Evolutionary conservation across 176 grass and related monocot genomes (phyloP), one percentile per base, ranked within the genome.

Genomic region (Zizania latifolia): DNA sequence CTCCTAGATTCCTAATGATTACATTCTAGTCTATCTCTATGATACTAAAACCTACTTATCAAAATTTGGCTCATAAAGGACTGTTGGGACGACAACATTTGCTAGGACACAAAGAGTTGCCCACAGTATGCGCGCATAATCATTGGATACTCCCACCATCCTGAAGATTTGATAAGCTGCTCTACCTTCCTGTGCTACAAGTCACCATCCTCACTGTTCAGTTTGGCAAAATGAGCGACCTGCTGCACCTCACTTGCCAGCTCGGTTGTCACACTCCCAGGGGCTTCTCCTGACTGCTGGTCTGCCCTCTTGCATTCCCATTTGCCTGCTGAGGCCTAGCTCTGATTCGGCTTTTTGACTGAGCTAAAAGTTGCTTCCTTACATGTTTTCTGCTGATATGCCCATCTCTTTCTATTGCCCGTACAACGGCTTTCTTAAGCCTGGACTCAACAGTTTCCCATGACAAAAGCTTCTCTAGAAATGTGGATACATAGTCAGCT

Each of bases 391-490:
- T 81, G 56, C 26, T 76, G 17, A 77, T 38, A 67, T 69, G 22
- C 5, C 26, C 74, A 0, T 90, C 81, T 63, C 72, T 89, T 58
- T 87, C 81, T 33, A 68, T 19, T 10, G 82, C 86, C 31, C 35
- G 59, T 19, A 64, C 19, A 7, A 92, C 76, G 4, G 89, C 86
- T 58, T 37, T 84, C 8, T 63, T 55, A 55, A 98, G 89, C 35
- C 95, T 84, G 17, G 53, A 68, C 77, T 78, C 88, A 6, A 98
- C 91, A 36, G 46, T 64, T 51, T 92, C 91, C 91, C 95, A 94
- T 8, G 89, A 98, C 4, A 98, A 79, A 58, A 98, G 95, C 50
- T 94, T 94, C 58, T 98, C 82, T 62, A 98, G 34, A 82, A 98
- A 41, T 9, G 81, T 59, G 4, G 86, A 90, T 62, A 92, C 89